Conservation (phyloP, 306 rosid species). For the Prunus davidiana region DNA sequence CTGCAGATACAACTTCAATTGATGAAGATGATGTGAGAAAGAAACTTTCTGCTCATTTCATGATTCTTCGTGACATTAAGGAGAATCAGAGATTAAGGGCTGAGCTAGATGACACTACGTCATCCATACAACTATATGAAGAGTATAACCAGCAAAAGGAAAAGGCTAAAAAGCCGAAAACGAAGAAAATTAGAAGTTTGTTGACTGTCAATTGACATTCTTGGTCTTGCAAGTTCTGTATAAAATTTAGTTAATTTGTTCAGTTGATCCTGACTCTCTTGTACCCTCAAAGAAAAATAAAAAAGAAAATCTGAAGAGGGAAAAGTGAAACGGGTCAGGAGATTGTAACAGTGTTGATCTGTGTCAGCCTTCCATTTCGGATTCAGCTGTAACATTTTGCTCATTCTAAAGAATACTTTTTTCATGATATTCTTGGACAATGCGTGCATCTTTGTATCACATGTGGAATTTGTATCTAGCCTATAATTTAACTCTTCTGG, state of each 20-base stretch:
- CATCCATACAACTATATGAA: slow-evolving; percentile 54
- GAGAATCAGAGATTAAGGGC: slow-evolving; percentile 70
- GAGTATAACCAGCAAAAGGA: slow-evolving; percentile 64
- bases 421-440: no score
- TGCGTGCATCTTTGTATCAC: no score
- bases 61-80: slow-evolving; percentile 63
- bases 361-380: neutral
- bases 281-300: no score
- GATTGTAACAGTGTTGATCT: neutral
- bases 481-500: no score
- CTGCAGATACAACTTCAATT: slow-evolving; percentile 24
- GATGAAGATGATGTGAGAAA: slow-evolving; percentile 53
- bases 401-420: neutral
- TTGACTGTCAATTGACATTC: neutral
- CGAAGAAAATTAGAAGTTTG: slow-evolving; percentile 8
- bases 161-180: slow-evolving; percentile 22
- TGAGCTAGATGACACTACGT: slow-evolving; percentile 50
- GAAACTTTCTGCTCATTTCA: slow-evolving; percentile 63
- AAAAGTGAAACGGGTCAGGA: no score
- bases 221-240: neutral
- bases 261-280: no score
- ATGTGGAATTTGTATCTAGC: no score
- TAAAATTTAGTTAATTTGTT: neutral
- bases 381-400: neutral
- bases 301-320: no score